phyloP scores from a whole-genome alignment of 192 early-diverging fungal genomes.

The Coemansia sp. region DNA sequence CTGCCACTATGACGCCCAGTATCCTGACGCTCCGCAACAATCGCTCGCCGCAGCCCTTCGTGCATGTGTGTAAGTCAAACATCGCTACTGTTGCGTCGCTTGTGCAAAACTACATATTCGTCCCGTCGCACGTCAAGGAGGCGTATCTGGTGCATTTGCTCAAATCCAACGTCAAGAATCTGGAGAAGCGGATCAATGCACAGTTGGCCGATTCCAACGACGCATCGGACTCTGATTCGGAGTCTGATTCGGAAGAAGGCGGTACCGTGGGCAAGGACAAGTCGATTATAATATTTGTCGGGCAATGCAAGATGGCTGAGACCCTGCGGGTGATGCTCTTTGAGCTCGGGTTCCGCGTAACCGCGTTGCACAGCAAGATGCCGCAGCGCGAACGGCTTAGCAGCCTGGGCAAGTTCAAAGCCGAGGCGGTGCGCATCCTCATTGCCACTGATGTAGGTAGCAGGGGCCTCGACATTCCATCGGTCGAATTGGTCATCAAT shows the following conservation, averaged over 20 bases:
- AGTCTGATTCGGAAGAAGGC: conserved; percentile 32
- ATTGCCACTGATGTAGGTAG: conserved; percentile 97
- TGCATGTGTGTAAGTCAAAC: conserved; percentile 45
- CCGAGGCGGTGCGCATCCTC: conserved; percentile 83
- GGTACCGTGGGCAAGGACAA: conserved; percentile 60
- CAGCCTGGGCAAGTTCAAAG: conserved; percentile 91
- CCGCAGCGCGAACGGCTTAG: conserved; percentile 86
- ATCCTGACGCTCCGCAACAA: conserved; percentile 72
- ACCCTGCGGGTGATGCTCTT: conserved; percentile 82
- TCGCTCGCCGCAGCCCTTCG: conserved; percentile 39
- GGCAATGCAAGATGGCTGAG: conserved; percentile 84
- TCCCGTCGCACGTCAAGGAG: conserved; percentile 89
- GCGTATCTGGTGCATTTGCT: conserved; percentile 85
- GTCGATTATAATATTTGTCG: conserved; percentile 92
- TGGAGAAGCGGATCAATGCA: conserved; percentile 36
- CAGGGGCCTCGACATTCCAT: conserved; percentile 97
- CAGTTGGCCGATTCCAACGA: conserved; percentile 43
- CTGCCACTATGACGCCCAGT: conserved; percentile 93
- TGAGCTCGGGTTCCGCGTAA: conserved; percentile 88
- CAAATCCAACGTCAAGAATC: conserved; percentile 26
- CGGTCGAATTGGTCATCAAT: conserved; percentile 91
- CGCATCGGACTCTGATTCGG: conserved; percentile 15
- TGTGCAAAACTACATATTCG: conserved; percentile 88
- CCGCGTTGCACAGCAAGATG: conserved; percentile 93
- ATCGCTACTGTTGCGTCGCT: conserved; percentile 82